phyloP scores from a whole-genome alignment of 2,329 filamentous ascomycete genomes.

The Stagonosporopsis vannaccii region DNA sequence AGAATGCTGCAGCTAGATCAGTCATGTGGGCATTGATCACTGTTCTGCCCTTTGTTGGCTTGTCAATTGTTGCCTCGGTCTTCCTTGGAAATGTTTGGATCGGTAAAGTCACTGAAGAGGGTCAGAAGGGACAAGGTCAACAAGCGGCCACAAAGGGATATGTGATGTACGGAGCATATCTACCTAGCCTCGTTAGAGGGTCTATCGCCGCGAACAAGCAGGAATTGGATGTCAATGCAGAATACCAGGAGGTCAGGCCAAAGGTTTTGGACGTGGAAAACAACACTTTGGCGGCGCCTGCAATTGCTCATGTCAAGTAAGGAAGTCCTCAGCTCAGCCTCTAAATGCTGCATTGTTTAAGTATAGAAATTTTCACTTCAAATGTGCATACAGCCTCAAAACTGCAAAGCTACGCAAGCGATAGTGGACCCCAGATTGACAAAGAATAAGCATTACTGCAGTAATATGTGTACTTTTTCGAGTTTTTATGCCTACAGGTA shows the following conservation, averaged over 20 bases:
- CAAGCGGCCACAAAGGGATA: slow-evolving; percentile 23
- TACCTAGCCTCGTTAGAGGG: slow-evolving; percentile 25
- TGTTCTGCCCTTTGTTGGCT: slow-evolving; percentile 65
- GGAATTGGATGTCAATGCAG: slow-evolving; percentile 27
- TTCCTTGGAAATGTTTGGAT: slow-evolving; percentile 63
- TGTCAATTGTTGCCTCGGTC: slow-evolving; percentile 55
- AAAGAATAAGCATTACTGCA: no score
- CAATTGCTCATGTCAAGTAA: slow-evolving; percentile 9
- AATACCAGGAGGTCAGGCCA: slow-evolving; percentile 10
- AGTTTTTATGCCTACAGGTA: no score
- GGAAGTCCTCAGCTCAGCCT: background rate
- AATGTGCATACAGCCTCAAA: background rate
- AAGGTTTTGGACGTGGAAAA: slow-evolving; percentile 21
- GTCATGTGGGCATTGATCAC: slow-evolving; percentile 72
- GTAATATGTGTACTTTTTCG: no score
- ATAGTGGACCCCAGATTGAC: no score
- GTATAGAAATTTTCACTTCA: background rate
- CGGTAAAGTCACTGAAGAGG: slow-evolving; percentile 40
- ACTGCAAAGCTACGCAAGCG: background rate
- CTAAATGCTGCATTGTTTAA: background rate
- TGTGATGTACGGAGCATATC: slow-evolving; percentile 30
- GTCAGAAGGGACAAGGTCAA: slow-evolving; percentile 20
- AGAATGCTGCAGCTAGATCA: slow-evolving; percentile 59
- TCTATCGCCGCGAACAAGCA: slow-evolving; percentile 17
- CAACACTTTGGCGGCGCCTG: background rate